Conservation (phyloP, 345 rosid species). For the Syzygium grande region DNA sequence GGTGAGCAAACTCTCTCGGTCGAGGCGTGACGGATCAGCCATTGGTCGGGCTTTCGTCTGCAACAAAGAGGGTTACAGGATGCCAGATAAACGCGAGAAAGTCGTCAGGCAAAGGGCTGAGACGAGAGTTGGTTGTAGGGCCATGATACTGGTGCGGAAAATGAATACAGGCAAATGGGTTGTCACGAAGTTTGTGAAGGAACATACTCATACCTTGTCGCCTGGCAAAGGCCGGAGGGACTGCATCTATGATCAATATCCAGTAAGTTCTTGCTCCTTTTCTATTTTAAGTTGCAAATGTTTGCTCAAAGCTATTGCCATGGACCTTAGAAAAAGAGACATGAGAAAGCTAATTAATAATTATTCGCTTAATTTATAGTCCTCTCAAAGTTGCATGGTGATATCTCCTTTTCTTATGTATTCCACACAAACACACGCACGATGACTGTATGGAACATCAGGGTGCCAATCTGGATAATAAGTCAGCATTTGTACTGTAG, state of each 20-base stretch:
- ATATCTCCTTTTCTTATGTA: neutral
- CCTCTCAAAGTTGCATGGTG: neutral
- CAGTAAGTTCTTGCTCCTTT: constrained; percentile 49
- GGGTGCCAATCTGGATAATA: neutral
- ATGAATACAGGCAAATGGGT: constrained; percentile 92
- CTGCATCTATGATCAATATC: constrained; percentile 92
- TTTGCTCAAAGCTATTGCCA: neutral
- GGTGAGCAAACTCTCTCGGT: constrained; percentile 96
- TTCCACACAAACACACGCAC: neutral
- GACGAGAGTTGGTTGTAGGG: constrained; percentile 98
- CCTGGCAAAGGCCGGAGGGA: constrained; percentile 92
- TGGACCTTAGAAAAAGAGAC: neutral
- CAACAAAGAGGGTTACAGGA: constrained; percentile 90
- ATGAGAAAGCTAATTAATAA: neutral
- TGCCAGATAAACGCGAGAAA: constrained; percentile 90
- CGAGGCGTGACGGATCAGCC: constrained; percentile 92
- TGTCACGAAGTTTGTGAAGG: constrained; percentile 81
- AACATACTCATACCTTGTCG: constrained; percentile 76
- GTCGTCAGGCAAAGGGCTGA: constrained; percentile 94
- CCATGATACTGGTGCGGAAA: constrained; percentile 95
- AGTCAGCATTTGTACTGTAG: neutral
- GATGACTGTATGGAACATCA: neutral
- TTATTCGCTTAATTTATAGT: neutral
- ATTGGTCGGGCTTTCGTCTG: constrained; percentile 97
- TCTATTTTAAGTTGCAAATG: neutral